Percentiles rank a stretch among this genome's conserved stretches.
phyloP scores from a whole-genome alignment of 2,329 filamentous ascomycete species.

The Colletotrichum sp. region DNA sequence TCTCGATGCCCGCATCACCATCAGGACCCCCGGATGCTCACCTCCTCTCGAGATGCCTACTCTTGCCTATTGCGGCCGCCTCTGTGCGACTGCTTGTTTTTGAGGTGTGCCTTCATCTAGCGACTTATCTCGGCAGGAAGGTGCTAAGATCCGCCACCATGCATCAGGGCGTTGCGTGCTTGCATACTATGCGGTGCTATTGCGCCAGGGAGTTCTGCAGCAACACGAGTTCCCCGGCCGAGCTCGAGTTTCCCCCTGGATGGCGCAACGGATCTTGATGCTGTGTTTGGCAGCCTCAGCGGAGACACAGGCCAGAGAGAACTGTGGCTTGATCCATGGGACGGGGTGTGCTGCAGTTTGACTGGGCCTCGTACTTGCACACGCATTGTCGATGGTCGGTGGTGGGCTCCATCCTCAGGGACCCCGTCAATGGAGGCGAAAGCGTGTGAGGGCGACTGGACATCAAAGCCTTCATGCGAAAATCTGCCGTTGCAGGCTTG shows the following conservation, averaged over 20 bases:
- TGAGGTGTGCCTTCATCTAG: neutral
- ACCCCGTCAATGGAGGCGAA: neutral
- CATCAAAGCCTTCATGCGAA: neutral
- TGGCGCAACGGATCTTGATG: neutral
- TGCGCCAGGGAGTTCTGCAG: neutral
- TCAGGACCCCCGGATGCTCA: neutral
- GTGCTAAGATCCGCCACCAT: slow-evolving; percentile 13
- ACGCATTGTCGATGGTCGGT: neutral
- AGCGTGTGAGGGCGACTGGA: neutral
- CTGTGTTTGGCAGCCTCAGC: neutral
- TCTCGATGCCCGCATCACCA: neutral
- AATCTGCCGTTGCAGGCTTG: neutral
- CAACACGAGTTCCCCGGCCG: neutral
- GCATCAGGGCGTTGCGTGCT: slow-evolving; percentile 6
- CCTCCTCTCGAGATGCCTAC: neutral
- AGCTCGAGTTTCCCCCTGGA: slow-evolving; percentile 5
- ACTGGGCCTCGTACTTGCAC: neutral
- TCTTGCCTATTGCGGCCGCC: slow-evolving; percentile 11
- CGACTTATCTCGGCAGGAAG: neutral
- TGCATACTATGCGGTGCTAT: neutral
- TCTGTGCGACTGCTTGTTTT: neutral
- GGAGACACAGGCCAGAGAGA: neutral
- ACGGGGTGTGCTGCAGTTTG: neutral
- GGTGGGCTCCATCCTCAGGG: neutral
- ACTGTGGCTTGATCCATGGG: neutral